Conservation (phyloP, 2,329 filamentous ascomycete species). For the Aspergillus sp. region DNA sequence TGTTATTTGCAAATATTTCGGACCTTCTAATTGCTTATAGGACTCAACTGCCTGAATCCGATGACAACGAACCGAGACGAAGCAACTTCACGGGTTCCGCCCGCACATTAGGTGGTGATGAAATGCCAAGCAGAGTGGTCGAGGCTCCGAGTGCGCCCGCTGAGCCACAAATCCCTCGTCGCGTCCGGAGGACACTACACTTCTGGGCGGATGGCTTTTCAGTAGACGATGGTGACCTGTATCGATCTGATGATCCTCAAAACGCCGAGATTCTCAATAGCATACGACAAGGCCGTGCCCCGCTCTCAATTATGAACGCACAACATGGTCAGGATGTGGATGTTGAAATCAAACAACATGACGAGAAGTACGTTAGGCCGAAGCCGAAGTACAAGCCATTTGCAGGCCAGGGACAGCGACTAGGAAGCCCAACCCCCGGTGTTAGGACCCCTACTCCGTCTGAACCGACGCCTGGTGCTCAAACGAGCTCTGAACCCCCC, state of each 20-base stretch:
- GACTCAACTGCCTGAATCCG: slow-evolving; percentile 33
- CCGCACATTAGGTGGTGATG: slow-evolving; percentile 66
- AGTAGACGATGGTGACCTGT: slow-evolving; percentile 64
- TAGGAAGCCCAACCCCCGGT: slow-evolving; percentile 64
- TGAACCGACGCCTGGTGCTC: slow-evolving; percentile 22
- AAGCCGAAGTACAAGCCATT: slow-evolving; percentile 67
- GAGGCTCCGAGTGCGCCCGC: slow-evolving; percentile 49
- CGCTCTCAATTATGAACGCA: slow-evolving; percentile 63
- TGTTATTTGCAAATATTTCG: not conserved
- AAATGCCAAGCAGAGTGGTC: slow-evolving; percentile 58
- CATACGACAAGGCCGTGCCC: slow-evolving; percentile 63
- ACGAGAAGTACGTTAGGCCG: slow-evolving; percentile 62
- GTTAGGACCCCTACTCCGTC: slow-evolving; percentile 38
- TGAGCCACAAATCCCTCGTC: slow-evolving; percentile 42
- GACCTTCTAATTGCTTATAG: slow-evolving; percentile 20
- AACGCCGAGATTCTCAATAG: slow-evolving; percentile 62
- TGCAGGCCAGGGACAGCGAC: slow-evolving; percentile 57
- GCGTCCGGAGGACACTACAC: slow-evolving; percentile 60
- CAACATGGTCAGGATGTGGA: slow-evolving; percentile 64
- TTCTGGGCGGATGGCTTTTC: slow-evolving; percentile 68
- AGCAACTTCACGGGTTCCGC: slow-evolving; percentile 60
- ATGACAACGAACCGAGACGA: slow-evolving; percentile 44
- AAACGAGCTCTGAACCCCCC: slow-evolving; percentile 27
- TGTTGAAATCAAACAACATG: slow-evolving; percentile 63
- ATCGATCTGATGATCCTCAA: slow-evolving; percentile 61